Evolutionary conservation across 2,329 filamentous ascomycete genomes (phyloP).

Genomic region (Monosporascus sp.): DNA sequence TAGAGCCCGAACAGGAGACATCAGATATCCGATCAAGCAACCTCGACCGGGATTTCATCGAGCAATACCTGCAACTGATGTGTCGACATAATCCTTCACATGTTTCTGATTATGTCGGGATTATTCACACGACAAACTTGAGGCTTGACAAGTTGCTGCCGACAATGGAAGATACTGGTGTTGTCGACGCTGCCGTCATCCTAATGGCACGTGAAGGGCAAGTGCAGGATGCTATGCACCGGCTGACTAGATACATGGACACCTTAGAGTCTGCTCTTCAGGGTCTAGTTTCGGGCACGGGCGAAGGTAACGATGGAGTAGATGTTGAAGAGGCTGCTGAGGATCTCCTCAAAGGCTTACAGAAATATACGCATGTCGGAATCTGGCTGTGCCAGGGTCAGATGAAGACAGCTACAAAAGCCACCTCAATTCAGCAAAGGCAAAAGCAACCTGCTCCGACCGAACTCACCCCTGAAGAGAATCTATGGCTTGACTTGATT

Average conservation of each 20-base stretch:
- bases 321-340: slow-evolving; percentile 59
- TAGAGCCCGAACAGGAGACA: slow-evolving; percentile 54
- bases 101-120: slow-evolving; percentile 78
- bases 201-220: slow-evolving; percentile 87
- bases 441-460: slow-evolving; percentile 38
- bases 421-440: slow-evolving; percentile 44
- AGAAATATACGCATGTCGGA: slow-evolving; percentile 88
- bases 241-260: slow-evolving; percentile 73
- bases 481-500: slow-evolving; percentile 56
- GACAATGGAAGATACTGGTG: slow-evolving; percentile 81
- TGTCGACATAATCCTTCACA: slow-evolving; percentile 77
- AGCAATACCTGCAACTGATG: slow-evolving; percentile 86
- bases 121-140: slow-evolving; percentile 71
- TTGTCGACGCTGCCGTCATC: slow-evolving; percentile 87
- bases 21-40: slow-evolving; percentile 25
- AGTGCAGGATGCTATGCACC: slow-evolving; percentile 74
- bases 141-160: slow-evolving; percentile 76
- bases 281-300: slow-evolving; percentile 61
- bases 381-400: slow-evolving; percentile 94
- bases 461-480: slow-evolving; percentile 47
- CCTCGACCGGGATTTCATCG: slow-evolving; percentile 59
- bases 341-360: slow-evolving; percentile 69
- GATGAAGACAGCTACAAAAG: slow-evolving; percentile 53
- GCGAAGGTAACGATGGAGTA: slow-evolving; percentile 49
- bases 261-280: slow-evolving; percentile 74